A percentile compares a stretch with the other conserved stretches of the same genome.
phyloP scores from a whole-genome alignment of 2,329 filamentous ascomycete genomes.

The Aspergillus arachidicola region DNA sequence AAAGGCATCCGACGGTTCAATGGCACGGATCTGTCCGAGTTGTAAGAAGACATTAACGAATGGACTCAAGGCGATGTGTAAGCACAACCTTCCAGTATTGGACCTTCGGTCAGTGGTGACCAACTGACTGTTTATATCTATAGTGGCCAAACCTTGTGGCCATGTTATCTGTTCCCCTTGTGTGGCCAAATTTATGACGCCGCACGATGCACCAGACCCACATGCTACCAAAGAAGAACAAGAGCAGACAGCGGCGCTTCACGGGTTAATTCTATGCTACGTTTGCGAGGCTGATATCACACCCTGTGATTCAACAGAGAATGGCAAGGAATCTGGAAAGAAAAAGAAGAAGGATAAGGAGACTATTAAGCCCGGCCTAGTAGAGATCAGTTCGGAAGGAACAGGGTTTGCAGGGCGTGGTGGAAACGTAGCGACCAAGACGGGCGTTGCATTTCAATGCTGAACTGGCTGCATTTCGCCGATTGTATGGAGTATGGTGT shows the following conservation, averaged over 20 bases:
- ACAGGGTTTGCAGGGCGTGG: slow-evolving; percentile 93
- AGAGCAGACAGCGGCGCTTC: slow-evolving; percentile 34
- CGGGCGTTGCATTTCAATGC: slow-evolving; percentile 81
- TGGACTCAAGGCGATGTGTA: slow-evolving; percentile 72
- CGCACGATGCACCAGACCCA: slow-evolving; percentile 57
- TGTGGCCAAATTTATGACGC: slow-evolving; percentile 78
- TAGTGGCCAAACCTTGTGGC: slow-evolving; percentile 80
- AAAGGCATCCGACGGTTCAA: slow-evolving; percentile 52
- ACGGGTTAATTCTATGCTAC: slow-evolving; percentile 68
- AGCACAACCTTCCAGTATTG: slow-evolving; percentile 21
- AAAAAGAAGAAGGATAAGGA: slow-evolving; percentile 51
- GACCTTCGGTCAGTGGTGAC: background rate
- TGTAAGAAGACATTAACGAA: slow-evolving; percentile 85
- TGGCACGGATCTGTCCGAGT: slow-evolving; percentile 70
- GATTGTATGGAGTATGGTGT: background rate
- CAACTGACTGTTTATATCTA: slow-evolving; percentile 8
- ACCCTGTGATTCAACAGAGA: slow-evolving; percentile 33
- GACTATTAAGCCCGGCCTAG: slow-evolving; percentile 69
- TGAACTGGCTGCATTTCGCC: slow-evolving; percentile 43
- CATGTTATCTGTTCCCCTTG: slow-evolving; percentile 89
- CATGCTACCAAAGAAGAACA: slow-evolving; percentile 59
- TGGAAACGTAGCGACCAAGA: slow-evolving; percentile 76
- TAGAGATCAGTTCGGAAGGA: slow-evolving; percentile 81
- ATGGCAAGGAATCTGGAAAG: slow-evolving; percentile 21
- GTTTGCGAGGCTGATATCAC: slow-evolving; percentile 84